A percentile compares a stretch with the other conserved stretches of the same genome.
phyloP scores from a whole-genome alignment of 805 yeast species.

The Lipomyces spencermartinsiae region DNA sequence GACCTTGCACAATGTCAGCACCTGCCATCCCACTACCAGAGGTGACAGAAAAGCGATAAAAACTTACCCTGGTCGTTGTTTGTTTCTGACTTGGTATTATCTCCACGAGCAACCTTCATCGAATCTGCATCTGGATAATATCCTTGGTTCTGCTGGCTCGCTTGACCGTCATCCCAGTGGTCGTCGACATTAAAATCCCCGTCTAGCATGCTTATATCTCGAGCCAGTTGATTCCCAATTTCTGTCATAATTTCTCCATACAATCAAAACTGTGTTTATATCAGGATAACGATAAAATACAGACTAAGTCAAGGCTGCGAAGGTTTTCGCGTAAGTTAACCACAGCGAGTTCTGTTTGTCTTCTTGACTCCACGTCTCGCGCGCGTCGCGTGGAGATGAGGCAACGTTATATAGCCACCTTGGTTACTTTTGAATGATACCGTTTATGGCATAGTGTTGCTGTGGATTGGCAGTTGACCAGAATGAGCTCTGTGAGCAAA shows the following conservation, averaged over 20 bases:
- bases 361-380: too few relatives aligned
- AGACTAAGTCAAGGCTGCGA: background rate
- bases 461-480: too few relatives aligned
- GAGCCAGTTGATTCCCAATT: background rate
- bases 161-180: background rate
- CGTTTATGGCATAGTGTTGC: too few relatives aligned
- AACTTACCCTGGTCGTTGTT: background rate
- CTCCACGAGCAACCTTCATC: background rate
- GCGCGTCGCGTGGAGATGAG: too few relatives aligned
- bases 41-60: background rate
- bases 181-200: background rate
- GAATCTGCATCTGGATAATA: background rate
- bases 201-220: background rate
- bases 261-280: background rate
- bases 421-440: too few relatives aligned
- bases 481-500: background rate
- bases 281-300: background rate
- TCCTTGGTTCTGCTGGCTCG: background rate
- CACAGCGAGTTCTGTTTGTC: too few relatives aligned
- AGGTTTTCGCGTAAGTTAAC: background rate
- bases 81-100: background rate
- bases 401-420: too few relatives aligned
- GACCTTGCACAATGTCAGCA: background rate
- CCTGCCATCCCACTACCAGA: background rate
- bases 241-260: conserved; percentile 3